Percentiles rank a stretch among this genome's conserved stretches.
These are phyloP conservation scores for Saprolegnia parasitica DNA, from an alignment of 352 stramenopile species.

Conservation along the genomic window DNA sequence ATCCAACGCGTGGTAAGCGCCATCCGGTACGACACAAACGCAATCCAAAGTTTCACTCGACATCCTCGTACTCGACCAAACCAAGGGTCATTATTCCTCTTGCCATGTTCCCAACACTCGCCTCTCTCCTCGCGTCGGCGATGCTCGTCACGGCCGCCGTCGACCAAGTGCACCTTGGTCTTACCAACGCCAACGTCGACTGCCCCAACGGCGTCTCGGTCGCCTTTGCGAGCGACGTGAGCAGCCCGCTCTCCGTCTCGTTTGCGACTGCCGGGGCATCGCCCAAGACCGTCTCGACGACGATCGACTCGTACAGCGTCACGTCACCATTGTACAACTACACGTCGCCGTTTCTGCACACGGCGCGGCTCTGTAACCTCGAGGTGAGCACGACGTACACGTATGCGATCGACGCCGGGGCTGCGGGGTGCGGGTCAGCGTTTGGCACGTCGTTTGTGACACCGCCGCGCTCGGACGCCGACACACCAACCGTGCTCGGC, in stretches of 20 bases:
- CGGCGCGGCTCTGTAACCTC: conserved; percentile 42
- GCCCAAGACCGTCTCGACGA: conserved; percentile 2
- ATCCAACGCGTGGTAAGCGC: too few species aligned
- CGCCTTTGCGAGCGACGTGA: conserved; percentile 36
- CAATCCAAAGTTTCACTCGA: too few species aligned
- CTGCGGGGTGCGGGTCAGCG: not conserved
- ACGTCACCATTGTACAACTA: conserved; percentile 42
- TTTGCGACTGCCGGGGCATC: conserved; percentile 34
- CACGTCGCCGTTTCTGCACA: conserved; percentile 48
- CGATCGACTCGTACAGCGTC: conserved; percentile 36
- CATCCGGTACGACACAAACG: too few species aligned
- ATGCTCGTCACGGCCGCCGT: conserved; percentile 36
- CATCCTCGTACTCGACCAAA: too few species aligned
- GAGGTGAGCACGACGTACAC: conserved; percentile 40
- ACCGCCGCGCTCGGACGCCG: conserved; percentile 34
- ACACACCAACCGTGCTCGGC: conserved; percentile 42
- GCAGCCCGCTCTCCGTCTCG: conserved; percentile 27
- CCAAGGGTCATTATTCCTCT: not conserved
- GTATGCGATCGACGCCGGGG: conserved; percentile 40
- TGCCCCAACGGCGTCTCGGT: conserved; percentile 42
- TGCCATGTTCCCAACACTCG: not conserved
- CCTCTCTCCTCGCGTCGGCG: conserved; percentile 11
- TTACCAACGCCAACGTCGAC: conserved; percentile 35
- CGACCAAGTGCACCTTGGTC: conserved; percentile 45
- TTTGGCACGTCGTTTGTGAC: conserved; percentile 41